Base-by-base conservation (phyloP, 2,329 filamentous ascomycete species). In the Pyrenophora seminiperda region DNA sequence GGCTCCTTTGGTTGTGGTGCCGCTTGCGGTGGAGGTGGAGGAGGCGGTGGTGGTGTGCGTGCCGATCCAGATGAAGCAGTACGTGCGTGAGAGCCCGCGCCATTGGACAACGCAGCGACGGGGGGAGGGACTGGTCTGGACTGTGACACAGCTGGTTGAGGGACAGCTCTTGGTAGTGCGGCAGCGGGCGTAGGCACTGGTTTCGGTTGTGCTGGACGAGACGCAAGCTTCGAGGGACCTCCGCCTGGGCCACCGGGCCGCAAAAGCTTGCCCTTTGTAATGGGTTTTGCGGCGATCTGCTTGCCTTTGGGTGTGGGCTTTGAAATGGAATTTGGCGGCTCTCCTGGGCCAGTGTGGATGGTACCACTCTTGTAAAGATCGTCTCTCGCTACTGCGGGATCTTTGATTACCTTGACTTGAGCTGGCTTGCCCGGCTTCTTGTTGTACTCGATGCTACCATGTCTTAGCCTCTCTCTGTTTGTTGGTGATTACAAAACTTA, bases 341-440 rank as follows among this genome's bases (percentile, higher is more conserved):
- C 90, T 58, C 94, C 94, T 34, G 82, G 84, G 36, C 86, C 87
- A 0, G 92, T 96, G 71, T 97, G 94, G 45, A 99, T 86, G 13
- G 87, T 87, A 52, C 90, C 87, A 71, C 91, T 97, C 83, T 99
- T 99, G 80, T 99, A 99, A 56, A 86, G 83, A 73, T 99, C 94
- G 39, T 86, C 86, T 43, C 81, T 74, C 3, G 81, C 77, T 43
- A 88, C 82, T 43, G 86, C 83, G 0, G 92, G 86, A 70, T 99
- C 94, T 75, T 96, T 96, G 53, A 96, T 69, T 7, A 90, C 90
- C 77, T 97, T 97, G 68, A 99, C 89, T 5, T 85, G 76, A 45
- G 93, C 89, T 72, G 90, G 83, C 77, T 99, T 99, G 47, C 90
- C 90, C 1, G 94, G 94, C 76, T 99, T 99, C 82, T 97, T 99